Percentiles rank a stretch among this genome's conserved stretches.
phyloP scores from a whole-genome alignment of 371 early-diverging fungal species.

The Lichtheimia ornata region DNA sequence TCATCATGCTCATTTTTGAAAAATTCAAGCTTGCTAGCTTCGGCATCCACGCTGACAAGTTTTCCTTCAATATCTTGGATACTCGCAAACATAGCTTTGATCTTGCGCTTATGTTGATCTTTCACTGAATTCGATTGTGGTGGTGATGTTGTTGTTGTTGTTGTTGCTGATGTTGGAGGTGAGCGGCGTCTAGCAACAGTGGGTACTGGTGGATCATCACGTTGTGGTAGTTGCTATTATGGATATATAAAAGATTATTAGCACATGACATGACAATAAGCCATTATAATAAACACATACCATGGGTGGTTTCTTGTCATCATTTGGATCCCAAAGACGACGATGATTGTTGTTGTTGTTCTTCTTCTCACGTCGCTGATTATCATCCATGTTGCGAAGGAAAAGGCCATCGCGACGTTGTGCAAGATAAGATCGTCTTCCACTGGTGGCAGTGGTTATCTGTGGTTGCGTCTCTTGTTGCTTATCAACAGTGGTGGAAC shows the following conservation, averaged over 20 bases:
- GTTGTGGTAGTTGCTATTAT: neutral
- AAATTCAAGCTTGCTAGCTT: conserved; percentile 14
- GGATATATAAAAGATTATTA: too few relatives aligned
- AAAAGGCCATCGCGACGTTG: conserved; percentile 12
- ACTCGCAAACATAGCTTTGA: conserved; percentile 24
- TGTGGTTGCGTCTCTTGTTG: neutral
- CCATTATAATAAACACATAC: too few relatives aligned
- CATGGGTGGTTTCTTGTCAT: neutral
- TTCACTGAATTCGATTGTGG: conserved; percentile 8
- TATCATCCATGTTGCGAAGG: neutral
- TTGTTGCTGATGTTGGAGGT: conserved; percentile 2
- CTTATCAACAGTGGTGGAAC: neutral
- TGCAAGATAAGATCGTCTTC: conserved; percentile 11
- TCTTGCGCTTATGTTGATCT: conserved; percentile 18
- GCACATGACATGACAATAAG: too few relatives aligned
- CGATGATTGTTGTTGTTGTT: neutral
- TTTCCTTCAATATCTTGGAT: conserved; percentile 32
- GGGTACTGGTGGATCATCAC: conserved; percentile 2
- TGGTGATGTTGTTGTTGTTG: conserved; percentile 11
- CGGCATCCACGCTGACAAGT: conserved; percentile 16
- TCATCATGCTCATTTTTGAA: conserved; percentile 9
- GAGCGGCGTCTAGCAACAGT: neutral
- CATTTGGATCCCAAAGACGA: conserved; percentile 4
- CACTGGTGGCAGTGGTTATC: neutral
- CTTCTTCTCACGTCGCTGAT: neutral